Evolutionary conservation across 164 flowering plant genomes (phyloP).

Genomic region (Tetracentron sinense): DNA sequence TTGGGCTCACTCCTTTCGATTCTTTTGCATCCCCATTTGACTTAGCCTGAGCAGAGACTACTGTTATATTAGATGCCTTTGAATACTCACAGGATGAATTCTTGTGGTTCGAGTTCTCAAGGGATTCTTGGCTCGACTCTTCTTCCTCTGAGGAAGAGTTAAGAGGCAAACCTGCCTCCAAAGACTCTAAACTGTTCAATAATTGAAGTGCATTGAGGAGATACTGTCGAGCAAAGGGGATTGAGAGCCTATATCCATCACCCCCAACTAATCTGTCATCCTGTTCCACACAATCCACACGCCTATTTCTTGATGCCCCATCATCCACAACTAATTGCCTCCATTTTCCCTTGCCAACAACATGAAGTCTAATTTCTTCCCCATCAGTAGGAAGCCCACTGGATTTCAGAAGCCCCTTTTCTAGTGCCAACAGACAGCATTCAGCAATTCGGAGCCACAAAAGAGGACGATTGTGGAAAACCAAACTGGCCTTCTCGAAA

Average conservation of each 20-base stretch:
- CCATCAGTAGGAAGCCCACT: slow-evolving; percentile 17
- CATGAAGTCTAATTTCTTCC: slow-evolving; percentile 47
- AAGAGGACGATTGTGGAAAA: slow-evolving; percentile 67
- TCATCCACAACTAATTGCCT: slow-evolving; percentile 64
- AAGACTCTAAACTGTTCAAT: slow-evolving; percentile 24
- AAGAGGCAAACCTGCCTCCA: slow-evolving; percentile 18
- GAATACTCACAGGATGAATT: slow-evolving; percentile 30
- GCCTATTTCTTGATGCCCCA: slow-evolving; percentile 32
- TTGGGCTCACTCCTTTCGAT: slow-evolving; percentile 41
- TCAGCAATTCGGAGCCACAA: slow-evolving; percentile 91
- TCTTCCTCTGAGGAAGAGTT: slow-evolving; percentile 27
- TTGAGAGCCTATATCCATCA: slow-evolving; percentile 48
- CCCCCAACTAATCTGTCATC: slow-evolving; percentile 23
- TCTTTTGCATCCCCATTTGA: slow-evolving; percentile 79
- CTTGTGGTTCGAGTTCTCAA: slow-evolving; percentile 39
- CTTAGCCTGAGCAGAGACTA: slow-evolving; percentile 33
- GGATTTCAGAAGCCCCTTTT: slow-evolving; percentile 56
- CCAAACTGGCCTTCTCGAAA: slow-evolving; percentile 63
- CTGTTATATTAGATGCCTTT: slow-evolving; percentile 26
- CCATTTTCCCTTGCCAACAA: slow-evolving; percentile 86
- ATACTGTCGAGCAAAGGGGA: slow-evolving; percentile 66
- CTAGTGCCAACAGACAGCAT: slow-evolving; percentile 78
- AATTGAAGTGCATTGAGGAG: slow-evolving; percentile 70
- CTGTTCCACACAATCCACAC: slow-evolving; percentile 20
- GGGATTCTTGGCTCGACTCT: slow-evolving; percentile 28